A percentile compares a stretch with the other conserved stretches of the same genome.
phyloP scores from a whole-genome alignment of 2,329 filamentous ascomycete species.

The Trichoderma simmonsii region DNA sequence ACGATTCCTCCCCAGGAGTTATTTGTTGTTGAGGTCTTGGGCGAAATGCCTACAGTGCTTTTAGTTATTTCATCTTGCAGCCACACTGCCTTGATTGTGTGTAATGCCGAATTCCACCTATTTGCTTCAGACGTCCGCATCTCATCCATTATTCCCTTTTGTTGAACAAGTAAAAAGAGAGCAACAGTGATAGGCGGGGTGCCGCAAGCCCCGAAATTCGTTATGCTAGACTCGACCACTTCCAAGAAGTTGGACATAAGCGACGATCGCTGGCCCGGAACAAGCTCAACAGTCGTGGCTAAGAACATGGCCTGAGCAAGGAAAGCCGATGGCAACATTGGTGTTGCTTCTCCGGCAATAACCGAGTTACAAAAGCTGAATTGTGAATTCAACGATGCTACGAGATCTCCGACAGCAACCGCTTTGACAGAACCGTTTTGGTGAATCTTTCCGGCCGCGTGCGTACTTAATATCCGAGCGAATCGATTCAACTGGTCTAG shows the following conservation, averaged over 20 bases:
- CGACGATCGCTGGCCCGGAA: slow-evolving; percentile 5
- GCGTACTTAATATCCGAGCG: slow-evolving; percentile 3
- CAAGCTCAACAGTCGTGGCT: slow-evolving; percentile 6
- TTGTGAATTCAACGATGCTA: slow-evolving; percentile 1
- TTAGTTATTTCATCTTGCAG: background rate
- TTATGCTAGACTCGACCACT: slow-evolving; percentile 8
- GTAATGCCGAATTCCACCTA: slow-evolving; percentile 9
- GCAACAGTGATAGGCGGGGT: slow-evolving; percentile 1
- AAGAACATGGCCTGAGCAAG: slow-evolving; percentile 8
- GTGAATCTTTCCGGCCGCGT: background rate
- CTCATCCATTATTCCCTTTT: background rate
- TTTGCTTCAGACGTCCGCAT: slow-evolving; percentile 10
- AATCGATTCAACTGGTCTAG: slow-evolving; percentile 1
- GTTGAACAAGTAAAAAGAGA: slow-evolving; percentile 5
- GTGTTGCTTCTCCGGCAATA: background rate
- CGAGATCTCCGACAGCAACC: slow-evolving; percentile 8
- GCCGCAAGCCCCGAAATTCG: slow-evolving; percentile 10
- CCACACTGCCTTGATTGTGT: background rate
- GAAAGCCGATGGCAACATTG: slow-evolving; percentile 3
- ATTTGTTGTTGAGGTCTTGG: background rate
- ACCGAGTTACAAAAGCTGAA: slow-evolving; percentile 15
- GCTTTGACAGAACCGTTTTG: background rate
- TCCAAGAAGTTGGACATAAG: slow-evolving; percentile 12
- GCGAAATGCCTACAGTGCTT: background rate
- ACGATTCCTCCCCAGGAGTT: background rate